A percentile compares a stretch with the other conserved stretches of the same genome.
These are phyloP conservation scores for Aspergillus cristatus DNA, from an alignment of 495 filamentous ascomycete species.

Conservation along the genomic window DNA sequence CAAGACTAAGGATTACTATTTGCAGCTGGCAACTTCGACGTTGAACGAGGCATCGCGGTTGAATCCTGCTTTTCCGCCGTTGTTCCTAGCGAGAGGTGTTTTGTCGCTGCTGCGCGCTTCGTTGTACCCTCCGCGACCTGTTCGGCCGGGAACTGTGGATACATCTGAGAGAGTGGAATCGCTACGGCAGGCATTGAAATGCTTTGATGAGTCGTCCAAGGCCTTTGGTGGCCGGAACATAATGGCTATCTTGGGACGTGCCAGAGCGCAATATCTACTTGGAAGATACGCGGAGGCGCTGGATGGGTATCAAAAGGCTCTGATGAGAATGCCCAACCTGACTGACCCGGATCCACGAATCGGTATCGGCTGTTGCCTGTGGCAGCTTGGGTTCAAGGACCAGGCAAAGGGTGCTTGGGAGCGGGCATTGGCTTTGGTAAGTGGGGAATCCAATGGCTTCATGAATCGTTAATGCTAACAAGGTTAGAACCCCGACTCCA, in stretches of 20 bases:
- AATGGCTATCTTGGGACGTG: slow-evolving; percentile 80
- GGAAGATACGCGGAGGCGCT: slow-evolving; percentile 76
- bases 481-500: slow-evolving; percentile 67
- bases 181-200: slow-evolving; percentile 72
- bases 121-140: slow-evolving; percentile 61
- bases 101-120: slow-evolving; percentile 82
- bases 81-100: slow-evolving; percentile 87
- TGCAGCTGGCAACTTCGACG: slow-evolving; percentile 79
- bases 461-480: not conserved
- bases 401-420: slow-evolving; percentile 88
- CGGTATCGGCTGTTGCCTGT: slow-evolving; percentile 90
- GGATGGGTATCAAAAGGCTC: slow-evolving; percentile 73
- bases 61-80: slow-evolving; percentile 79
- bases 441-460: slow-evolving; percentile 1
- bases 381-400: slow-evolving; percentile 89
- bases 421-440: slow-evolving; percentile 64
- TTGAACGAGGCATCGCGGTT: slow-evolving; percentile 92
- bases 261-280: slow-evolving; percentile 72
- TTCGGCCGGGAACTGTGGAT: slow-evolving; percentile 51
- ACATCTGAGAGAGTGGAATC: slow-evolving; percentile 68
- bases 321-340: slow-evolving; percentile 74
- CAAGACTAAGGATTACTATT: slow-evolving; percentile 84
- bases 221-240: slow-evolving; percentile 77
- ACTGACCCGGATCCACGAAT: slow-evolving; percentile 94
- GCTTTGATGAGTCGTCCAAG: slow-evolving; percentile 85